phyloP scores from a whole-genome alignment of 2,329 filamentous ascomycete species.

The Rhynchosporium graminicola region DNA sequence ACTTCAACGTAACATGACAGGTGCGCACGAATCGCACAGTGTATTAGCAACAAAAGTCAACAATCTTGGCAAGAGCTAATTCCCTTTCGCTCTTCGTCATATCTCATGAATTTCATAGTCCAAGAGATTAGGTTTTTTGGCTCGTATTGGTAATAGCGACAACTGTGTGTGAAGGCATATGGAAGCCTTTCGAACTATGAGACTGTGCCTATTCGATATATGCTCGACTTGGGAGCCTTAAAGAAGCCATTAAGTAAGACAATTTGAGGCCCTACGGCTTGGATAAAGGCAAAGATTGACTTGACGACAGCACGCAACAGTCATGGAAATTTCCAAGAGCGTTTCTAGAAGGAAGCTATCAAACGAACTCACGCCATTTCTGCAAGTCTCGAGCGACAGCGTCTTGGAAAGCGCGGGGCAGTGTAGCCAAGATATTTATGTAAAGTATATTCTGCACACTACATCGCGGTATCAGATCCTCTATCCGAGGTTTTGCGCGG shows the following conservation, averaged over 20 bases:
- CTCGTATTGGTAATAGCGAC: not conserved
- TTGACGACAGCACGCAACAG: not conserved
- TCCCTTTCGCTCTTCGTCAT: not conserved
- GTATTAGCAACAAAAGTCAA: not conserved
- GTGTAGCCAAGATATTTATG: conserved; percentile 1
- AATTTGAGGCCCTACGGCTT: not conserved
- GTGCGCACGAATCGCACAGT: not conserved
- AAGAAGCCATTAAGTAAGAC: not conserved
- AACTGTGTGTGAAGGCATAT: not conserved
- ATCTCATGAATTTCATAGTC: not conserved
- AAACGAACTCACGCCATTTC: not conserved
- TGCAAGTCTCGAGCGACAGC: not conserved
- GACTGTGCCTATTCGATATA: not conserved
- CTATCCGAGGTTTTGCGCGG: not conserved
- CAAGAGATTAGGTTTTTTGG: not conserved
- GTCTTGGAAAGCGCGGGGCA: not conserved
- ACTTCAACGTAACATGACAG: not conserved
- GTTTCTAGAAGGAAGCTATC: not conserved
- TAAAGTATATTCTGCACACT: not conserved
- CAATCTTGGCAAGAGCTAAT: not conserved
- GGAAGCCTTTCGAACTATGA: not conserved
- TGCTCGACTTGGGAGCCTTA: not conserved
- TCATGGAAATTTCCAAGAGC: not conserved
- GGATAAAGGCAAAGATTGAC: not conserved
- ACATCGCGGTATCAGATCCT: not conserved